Base-by-base conservation (phyloP, 331 rosid genomes). In the Pyrus hybrid region DNA sequence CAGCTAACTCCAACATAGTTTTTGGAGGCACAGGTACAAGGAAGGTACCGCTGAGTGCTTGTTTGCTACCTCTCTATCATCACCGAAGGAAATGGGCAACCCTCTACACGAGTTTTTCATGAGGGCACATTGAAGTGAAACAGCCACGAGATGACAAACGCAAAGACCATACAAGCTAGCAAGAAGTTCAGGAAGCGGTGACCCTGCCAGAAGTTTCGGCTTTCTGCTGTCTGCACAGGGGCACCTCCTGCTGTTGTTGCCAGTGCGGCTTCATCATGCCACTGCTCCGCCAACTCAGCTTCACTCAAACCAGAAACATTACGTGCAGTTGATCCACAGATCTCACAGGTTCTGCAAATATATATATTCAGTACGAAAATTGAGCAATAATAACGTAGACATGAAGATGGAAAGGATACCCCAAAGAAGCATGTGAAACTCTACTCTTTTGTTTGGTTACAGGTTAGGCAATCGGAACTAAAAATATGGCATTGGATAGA, bases 61-160 rank as follows among this genome's bases (percentile, higher is more conserved):
- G 60, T 62, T 74, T 65, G 57, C 67, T 17, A 72, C 77, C 84
- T 82, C 84, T 82, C 82, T 35, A 83, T 71, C 74, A 72, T 76
- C 74, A 43, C 63, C 8, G 30, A 21, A 41, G 71, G 22, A 49
- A 35, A 64, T 28, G 25, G 7, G 1, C 12, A 5, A 13, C 30
- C 14, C 29, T 21, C 35, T 47, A 26, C 28, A 79, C 58, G 61
- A 61, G 79, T 69, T 72, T 80, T 56, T 85, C 84, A 80, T 65
- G 93, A 83, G 76, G 84, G 80, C 25, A 81, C 85, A 72, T 88
- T 83, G 77, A 87, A 77, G 77, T 87, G 89, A 78, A 90, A 84
- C 43, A 90, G 83, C 84, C 86, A 78, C 26, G 86, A 88, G 43
- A 80, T 81, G 67, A 82, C 85, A 41, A 90, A 79, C 66, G 88